Evolutionary conservation across 805 yeast species (phyloP).

Genomic region (Ogataea dorogensis): DNA sequence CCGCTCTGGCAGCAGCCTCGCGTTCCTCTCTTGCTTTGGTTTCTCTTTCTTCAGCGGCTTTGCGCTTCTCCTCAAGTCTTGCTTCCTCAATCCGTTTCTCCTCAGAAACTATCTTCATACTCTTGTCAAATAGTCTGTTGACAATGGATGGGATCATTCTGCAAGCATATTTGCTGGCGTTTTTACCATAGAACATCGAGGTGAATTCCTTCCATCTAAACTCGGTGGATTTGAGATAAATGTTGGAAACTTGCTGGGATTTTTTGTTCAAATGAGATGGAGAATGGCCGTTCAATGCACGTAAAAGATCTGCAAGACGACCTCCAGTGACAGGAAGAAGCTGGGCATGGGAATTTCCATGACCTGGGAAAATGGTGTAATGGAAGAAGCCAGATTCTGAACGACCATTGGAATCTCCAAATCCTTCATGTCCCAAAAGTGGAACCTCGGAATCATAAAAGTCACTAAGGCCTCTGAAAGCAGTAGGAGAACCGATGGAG

Average conservation of each 20-base stretch:
- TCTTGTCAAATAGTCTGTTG: constrained; percentile 47
- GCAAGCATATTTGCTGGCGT: constrained; percentile 32
- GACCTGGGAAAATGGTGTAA: constrained; percentile 17
- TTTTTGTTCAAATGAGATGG: constrained; percentile 12
- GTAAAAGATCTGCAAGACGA: constrained; percentile 19
- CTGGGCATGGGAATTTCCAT: constrained; percentile 15
- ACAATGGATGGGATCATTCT: constrained; percentile 43
- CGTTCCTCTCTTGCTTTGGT: constrained; percentile 30
- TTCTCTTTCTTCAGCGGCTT: constrained; percentile 31
- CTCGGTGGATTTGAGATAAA: constrained; percentile 38
- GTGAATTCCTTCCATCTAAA: constrained; percentile 69
- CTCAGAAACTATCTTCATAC: constrained; percentile 38
- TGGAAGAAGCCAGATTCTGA: constrained; percentile 13
- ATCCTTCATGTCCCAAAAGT: constrained; percentile 8
- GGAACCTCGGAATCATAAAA: constrained; percentile 13
- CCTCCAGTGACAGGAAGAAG: constrained; percentile 17
- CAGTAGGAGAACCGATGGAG: constrained; percentile 2
- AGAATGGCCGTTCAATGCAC: constrained; percentile 20
- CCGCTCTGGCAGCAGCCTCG: constrained; percentile 34
- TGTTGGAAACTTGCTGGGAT: constrained; percentile 22
- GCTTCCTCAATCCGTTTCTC: constrained; percentile 30
- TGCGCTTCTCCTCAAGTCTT: constrained; percentile 30
- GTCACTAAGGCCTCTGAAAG: constrained; percentile 9
- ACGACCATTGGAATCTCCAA: constrained; percentile 9
- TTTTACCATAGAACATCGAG: constrained; percentile 48